Percentiles rank a stretch among this genome's conserved stretches.
phyloP scores from a whole-genome alignment of 495 filamentous ascomycete species.

The Lophiostoma macrostomum region DNA sequence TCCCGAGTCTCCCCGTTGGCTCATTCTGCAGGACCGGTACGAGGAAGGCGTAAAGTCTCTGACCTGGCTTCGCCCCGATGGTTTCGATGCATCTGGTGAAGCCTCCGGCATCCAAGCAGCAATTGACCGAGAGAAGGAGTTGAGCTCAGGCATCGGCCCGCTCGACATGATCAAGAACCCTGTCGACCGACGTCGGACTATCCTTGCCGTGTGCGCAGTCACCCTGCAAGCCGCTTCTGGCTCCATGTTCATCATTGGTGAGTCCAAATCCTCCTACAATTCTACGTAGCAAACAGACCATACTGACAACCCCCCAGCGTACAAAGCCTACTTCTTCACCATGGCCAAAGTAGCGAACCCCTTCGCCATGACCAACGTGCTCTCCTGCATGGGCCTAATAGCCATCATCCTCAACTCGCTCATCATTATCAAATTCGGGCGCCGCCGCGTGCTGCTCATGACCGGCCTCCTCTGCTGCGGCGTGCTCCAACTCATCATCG shows the following conservation, averaged over 20 bases:
- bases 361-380: constrained; percentile 58
- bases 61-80: constrained; percentile 48
- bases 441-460: constrained; percentile 53
- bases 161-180: constrained; percentile 56
- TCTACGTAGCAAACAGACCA: neutral
- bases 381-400: constrained; percentile 54
- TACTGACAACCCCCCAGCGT: constrained; percentile 39
- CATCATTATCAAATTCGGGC: constrained; percentile 55
- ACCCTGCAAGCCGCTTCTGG: constrained; percentile 58
- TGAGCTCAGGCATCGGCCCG: constrained; percentile 44
- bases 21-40: constrained; percentile 50
- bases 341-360: constrained; percentile 59
- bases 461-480: constrained; percentile 54
- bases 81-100: constrained; percentile 47
- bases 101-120: constrained; percentile 51
- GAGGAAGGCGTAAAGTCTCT: constrained; percentile 52
- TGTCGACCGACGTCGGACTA: constrained; percentile 52
- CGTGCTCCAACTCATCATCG: constrained; percentile 54
- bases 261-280: neutral
- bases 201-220: constrained; percentile 51
- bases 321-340: constrained; percentile 64
- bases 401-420: constrained; percentile 55
- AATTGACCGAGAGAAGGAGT: constrained; percentile 49
- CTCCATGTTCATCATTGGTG: constrained; percentile 57
- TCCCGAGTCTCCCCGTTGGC: constrained; percentile 64